Evolutionary conservation across 371 early-diverging fungal species (phyloP), one percentile per base, ranked within the genome.

Genomic region (Thermomucor indicae-seudaticae): DNA sequence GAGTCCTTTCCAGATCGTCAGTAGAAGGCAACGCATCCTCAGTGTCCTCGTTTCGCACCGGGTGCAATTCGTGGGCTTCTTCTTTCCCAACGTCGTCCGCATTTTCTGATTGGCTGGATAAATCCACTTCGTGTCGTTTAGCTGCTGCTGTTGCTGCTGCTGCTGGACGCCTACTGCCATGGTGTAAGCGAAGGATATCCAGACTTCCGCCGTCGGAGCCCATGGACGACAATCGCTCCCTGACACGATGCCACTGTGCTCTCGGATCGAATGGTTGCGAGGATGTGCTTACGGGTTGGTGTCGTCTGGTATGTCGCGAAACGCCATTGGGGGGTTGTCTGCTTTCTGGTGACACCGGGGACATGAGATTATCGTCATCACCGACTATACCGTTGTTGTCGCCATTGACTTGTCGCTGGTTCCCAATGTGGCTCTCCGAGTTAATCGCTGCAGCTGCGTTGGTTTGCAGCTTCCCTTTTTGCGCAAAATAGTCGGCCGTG

Each of bases 401-500:
- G 22, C 24, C 32, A 20, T 16, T 16, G 24, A 32, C 48, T 22
- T 45, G 23, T 17, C 24, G 47, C 47, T 19, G 20, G 11, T 23
- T 11, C 4, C 23, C 20, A 24, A n/a, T 17, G n/a, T 22, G 30
- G 12, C 23, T 19, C 23, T 42, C 44, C 22, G 44, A 19, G 34
- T 28, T 22, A 40, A 2, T 50, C 27, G 32, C 25, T 30, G 25
- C 38, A 31, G 38, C 19, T 49, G 49, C 11, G 25, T 44, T 14
- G 25, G 17, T 37, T 14, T 4, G 16, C 5, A 39, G 35, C 7
- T 44, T 25, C 12, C 27, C 46, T 51, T n/a, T 63, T 55, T 55
- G 53, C 25, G 48, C 30, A 58, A 64, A 72, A 37, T 65, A 67
- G 22, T 63, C 68, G 24, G 65, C 62, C 29, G 60, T 49, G 28